These are phyloP conservation scores for Cryptosporidium ryanae DNA, from an alignment of 169 alveolate genomes.

Conservation along the genomic window DNA sequence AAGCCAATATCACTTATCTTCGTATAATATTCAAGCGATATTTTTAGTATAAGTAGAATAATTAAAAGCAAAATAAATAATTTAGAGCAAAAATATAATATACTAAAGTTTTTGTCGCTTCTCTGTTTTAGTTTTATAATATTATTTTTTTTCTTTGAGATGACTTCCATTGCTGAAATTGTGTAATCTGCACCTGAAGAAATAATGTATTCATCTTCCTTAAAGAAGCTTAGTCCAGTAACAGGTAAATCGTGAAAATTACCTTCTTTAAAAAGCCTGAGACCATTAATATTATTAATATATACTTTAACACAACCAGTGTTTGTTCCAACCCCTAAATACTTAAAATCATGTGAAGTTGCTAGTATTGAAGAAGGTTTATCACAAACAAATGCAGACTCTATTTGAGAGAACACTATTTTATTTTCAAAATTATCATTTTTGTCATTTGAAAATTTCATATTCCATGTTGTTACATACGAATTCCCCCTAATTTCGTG, in stretches of 20 bases:
- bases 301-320: constrained; percentile 33
- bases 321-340: constrained; percentile 62
- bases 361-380: constrained; percentile 59
- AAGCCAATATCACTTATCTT: not conserved
- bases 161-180: constrained; percentile 9
- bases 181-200: constrained; percentile 72
- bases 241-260: constrained; percentile 64
- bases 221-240: constrained; percentile 48
- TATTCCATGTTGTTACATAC: constrained; percentile 55
- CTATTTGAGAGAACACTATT: constrained; percentile 22
- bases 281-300: constrained; percentile 20
- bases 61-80: not conserved
- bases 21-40: not conserved
- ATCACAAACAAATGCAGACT: constrained; percentile 35
- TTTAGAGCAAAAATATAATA: too few species aligned
- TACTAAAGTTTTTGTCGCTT: too few species aligned
- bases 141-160: not conserved
- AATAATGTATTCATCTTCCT: constrained; percentile 37
- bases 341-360: constrained; percentile 2
- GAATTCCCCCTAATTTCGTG: constrained; percentile 68
- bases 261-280: constrained; percentile 26
- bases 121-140: too few species aligned
- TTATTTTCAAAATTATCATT: constrained; percentile 2
- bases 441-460: constrained; percentile 31
- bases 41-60: constrained; percentile 8